Evolutionary conservation across 768 basidiomycete species (phyloP), one percentile per base, ranked within the genome.

Genomic region (Filobasidium floriforme): DNA sequence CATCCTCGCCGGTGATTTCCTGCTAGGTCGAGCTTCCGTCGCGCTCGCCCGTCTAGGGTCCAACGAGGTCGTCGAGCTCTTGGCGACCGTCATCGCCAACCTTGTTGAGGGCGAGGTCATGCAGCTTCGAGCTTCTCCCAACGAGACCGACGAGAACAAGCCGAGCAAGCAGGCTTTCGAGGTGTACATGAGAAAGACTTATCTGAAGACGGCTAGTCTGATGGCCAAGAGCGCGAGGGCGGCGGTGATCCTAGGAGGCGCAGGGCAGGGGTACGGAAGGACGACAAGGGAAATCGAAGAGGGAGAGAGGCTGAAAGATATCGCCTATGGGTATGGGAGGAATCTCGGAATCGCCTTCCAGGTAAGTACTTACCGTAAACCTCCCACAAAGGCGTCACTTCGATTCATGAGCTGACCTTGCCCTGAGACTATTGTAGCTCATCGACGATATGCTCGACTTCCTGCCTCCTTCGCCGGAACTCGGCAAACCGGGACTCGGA

Each of bases 401-500:
- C n/a, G n/a, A n/a, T n/a, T n/a, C n/a, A n/a, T n/a, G n/a, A n/a
- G n/a, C n/a, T n/a, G n/a, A n/a, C n/a, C n/a, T n/a, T n/a, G n/a
- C n/a, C n/a, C n/a, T n/a, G n/a, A n/a, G n/a, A n/a, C n/a, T n/a
- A n/a, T n/a, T n/a, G n/a, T n/a, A 94, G 92, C 87, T 99, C 11
- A 88, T 98, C 59, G 96, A 99, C 76, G 96, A 99, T 75, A 84
- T 92, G 41, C 81, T 99, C 2, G 96, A 98, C 80, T 98, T 91
- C 75, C 89, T 92, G 59, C 85, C 88, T 0, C 87, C 87, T 12
- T 83, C 85, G 6, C 79, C 81, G 0, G 81, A 87, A 0, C 84
- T 98, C 14, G 94, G 94, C 41, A 98, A 98, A 80, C 96, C 96
- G 0, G 76, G 75, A 24, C 86, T 87, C 0, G 89, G 89, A 19